Conservation (phyloP, 2,329 filamentous ascomycete genomes). For the Juglanconis oblonga region DNA sequence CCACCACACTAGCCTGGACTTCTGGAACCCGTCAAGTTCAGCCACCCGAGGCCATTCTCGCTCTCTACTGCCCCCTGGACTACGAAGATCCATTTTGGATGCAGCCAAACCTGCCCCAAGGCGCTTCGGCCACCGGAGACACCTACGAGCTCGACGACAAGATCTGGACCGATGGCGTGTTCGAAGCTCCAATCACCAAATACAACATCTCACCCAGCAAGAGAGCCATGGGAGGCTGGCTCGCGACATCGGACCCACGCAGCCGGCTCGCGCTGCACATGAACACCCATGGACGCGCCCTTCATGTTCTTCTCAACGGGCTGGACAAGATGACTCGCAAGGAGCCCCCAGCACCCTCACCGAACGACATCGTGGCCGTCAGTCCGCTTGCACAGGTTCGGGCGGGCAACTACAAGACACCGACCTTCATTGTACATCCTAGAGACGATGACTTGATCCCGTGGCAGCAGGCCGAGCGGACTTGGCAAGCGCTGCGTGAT, state of each 20-base stretch:
- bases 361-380: conserved; percentile 19
- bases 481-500: conserved; percentile 18
- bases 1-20: conserved; percentile 41
- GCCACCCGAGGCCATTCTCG: conserved; percentile 40
- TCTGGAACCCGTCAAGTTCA: conserved; percentile 24
- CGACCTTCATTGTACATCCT: conserved; percentile 33
- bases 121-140: background rate
- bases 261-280: conserved; percentile 28
- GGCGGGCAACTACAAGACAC: conserved; percentile 27
- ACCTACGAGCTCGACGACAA: background rate
- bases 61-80: conserved; percentile 36
- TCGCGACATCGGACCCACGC: conserved; percentile 21
- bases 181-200: background rate
- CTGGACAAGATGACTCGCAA: conserved; percentile 10
- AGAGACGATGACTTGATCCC: conserved; percentile 32
- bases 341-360: conserved; percentile 10
- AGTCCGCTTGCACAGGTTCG: conserved; percentile 31
- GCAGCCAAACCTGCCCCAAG: background rate
- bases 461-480: conserved; percentile 26
- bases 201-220: background rate
- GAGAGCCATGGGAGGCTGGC: conserved; percentile 1
- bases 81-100: conserved; percentile 20
- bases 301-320: conserved; percentile 26
- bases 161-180: background rate
- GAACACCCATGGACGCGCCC: conserved; percentile 27